phyloP scores from a whole-genome alignment of 2,329 filamentous ascomycete species.

The Monilinia laxa region DNA sequence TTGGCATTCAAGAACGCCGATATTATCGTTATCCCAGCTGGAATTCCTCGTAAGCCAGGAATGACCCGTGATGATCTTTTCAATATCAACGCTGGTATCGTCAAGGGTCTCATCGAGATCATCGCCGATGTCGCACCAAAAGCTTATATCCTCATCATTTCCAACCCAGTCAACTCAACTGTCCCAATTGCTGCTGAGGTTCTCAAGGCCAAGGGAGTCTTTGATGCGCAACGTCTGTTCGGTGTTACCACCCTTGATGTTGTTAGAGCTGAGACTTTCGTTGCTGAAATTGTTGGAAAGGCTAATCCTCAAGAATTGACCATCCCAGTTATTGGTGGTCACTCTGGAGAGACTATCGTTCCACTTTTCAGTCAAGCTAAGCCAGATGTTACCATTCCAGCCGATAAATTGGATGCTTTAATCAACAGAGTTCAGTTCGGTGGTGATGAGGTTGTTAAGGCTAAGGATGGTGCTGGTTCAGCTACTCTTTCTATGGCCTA shows the following conservation, averaged over 20 bases:
- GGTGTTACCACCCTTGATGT: conserved; percentile 99
- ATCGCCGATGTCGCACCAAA: conserved; percentile 84
- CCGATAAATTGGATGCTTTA: conserved; percentile 43
- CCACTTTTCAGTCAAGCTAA: conserved; percentile 92
- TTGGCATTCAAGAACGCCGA: conserved; percentile 82
- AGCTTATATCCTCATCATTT: conserved; percentile 95
- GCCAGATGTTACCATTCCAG: conserved; percentile 74
- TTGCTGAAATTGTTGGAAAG: conserved; percentile 62
- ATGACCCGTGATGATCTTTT: conserved; percentile 99
- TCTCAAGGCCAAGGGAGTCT: conserved; percentile 92
- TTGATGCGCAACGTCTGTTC: conserved; percentile 99
- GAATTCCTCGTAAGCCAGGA: conserved; percentile 90
- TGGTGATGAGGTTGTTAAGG: conserved; percentile 98
- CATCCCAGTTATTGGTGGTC: conserved; percentile 92
- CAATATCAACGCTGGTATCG: conserved; percentile 99
- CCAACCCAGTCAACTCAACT: conserved; percentile 99
- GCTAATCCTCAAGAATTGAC: conserved; percentile 49
- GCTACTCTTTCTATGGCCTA: conserved; percentile 99
- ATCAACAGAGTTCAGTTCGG: conserved; percentile 97
- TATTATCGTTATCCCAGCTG: conserved; percentile 95
- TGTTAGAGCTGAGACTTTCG: conserved; percentile 96
- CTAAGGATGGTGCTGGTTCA: conserved; percentile 96
- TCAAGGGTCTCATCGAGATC: conserved; percentile 96
- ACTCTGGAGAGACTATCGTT: conserved; percentile 98
- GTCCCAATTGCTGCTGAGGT: conserved; percentile 97